Evolutionary conservation across 768 basidiomycete species (phyloP).

Genomic region (Dacryopinax spathularia): DNA sequence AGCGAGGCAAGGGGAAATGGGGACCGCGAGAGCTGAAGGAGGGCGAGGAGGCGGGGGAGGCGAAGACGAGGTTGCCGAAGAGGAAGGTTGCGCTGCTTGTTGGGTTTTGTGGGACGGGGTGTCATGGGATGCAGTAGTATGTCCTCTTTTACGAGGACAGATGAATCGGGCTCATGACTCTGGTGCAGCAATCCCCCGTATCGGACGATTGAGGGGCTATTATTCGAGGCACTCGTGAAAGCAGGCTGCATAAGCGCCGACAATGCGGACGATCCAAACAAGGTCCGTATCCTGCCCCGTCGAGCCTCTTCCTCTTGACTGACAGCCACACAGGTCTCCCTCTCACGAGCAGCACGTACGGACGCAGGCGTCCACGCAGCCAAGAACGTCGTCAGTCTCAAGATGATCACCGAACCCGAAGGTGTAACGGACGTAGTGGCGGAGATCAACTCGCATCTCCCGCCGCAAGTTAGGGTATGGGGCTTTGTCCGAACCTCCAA

Average conservation of each 20-base stretch:
- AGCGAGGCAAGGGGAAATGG: not conserved
- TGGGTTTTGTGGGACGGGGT: slow-evolving; percentile 86
- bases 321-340: slow-evolving; percentile 45
- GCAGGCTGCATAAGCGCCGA: slow-evolving; percentile 89
- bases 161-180: slow-evolving; percentile 7
- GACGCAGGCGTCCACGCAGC: slow-evolving; percentile 97
- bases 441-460: slow-evolving; percentile 74
- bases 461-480: slow-evolving; percentile 88
- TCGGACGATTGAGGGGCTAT: slow-evolving; percentile 70
- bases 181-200: slow-evolving; percentile 26
- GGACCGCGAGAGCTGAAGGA: not conserved
- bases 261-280: slow-evolving; percentile 80
- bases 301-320: not conserved
- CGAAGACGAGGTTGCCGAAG: slow-evolving; percentile 40
- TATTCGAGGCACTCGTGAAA: slow-evolving; percentile 78
- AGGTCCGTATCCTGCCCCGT: slow-evolving; percentile 35
- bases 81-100: slow-evolving; percentile 69
- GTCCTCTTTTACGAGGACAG: slow-evolving; percentile 23
- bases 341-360: slow-evolving; percentile 83
- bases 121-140: slow-evolving; percentile 92
- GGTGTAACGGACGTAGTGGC: slow-evolving; percentile 53
- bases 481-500: slow-evolving; percentile 46
- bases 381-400: slow-evolving; percentile 56
- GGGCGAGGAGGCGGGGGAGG: not conserved
- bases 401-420: slow-evolving; percentile 50